Percentiles rank a stretch among this genome's conserved stretches.
phyloP scores from a whole-genome alignment of 2,329 filamentous ascomycete genomes.

The Botrytis sinoallii region DNA sequence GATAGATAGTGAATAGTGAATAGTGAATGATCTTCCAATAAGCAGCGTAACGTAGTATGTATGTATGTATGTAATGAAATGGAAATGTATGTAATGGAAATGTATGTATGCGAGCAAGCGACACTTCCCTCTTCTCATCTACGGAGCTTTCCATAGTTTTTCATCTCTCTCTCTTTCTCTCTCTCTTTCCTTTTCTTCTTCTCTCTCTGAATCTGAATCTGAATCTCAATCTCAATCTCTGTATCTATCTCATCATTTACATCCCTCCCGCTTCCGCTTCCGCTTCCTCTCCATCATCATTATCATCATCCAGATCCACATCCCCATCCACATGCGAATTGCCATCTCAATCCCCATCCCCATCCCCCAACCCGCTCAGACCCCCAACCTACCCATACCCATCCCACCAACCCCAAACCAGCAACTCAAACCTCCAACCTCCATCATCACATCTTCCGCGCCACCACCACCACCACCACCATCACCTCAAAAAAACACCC shows the following conservation, averaged over 20 bases:
- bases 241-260: too few species aligned
- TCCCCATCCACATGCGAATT: background rate
- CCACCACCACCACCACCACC: background rate
- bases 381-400: background rate
- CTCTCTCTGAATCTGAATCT: background rate
- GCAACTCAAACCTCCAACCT: background rate
- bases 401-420: background rate
- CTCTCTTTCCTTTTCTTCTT: background rate
- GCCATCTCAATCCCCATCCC: background rate
- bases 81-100: too few species aligned
- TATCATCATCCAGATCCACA: background rate
- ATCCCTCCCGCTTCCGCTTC: background rate
- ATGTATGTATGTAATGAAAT: background rate
- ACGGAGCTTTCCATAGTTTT: background rate
- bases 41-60: background rate
- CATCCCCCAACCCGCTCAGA: background rate
- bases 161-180: too few species aligned
- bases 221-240: background rate
- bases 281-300: background rate
- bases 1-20: too few species aligned
- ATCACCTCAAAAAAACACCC: background rate
- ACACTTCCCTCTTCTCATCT: background rate
- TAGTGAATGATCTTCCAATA: background rate
- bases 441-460: background rate
- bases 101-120: too few species aligned